Base-by-base conservation (phyloP, 345 rosid genomes). In the Theobroma cacao region DNA sequence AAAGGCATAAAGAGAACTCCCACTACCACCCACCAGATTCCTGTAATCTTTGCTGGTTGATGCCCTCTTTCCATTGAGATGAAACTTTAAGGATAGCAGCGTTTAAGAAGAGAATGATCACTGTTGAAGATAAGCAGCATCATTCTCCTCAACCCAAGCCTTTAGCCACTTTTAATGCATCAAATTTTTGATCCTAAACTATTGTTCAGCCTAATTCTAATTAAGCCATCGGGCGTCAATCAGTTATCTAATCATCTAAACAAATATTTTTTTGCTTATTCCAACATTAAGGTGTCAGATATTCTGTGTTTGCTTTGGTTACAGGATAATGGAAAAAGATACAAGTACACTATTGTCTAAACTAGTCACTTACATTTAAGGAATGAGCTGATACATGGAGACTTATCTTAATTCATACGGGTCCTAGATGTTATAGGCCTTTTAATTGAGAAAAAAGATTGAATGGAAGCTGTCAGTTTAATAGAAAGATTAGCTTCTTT, bases 1-100 rank as follows among this genome's bases (percentile, higher is more conserved):
- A 50, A 88, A 89, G 84, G 93, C 77, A 91, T 88, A 88, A 88
- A 82, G 83, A 78, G 81, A 72, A 75, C 68, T n/a, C 41, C 91
- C 90, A 86, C 92, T 84, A 82, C 41, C 78, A 78, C 73, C 69
- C 74, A 76, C 75, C 67, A 82, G 84, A 89, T 88, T 89, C 91
- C 76, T 58, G 80, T 80, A 70, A 41, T 80, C 40, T 38, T 9
- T 38, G 70, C 40, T 31, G 60, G 45, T 79, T 82, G 86, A 86
- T 83, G 80, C 84, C 79, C 61, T 36, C 74, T 55, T 60, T 62
- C 58, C 1, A 47, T 52, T 18, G 13, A 72, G 10, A 75, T 45
- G 11, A 48, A 7, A 48, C 79, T 55, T 81, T 70, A 31, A 50
- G 10, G 11, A 18, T 11, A 47, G 34, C 31, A 45, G 77, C 72